These are phyloP conservation scores for Pseudogymnoascus destructans DNA, from an alignment of 2,329 filamentous ascomycete genomes.

Conservation along the genomic window DNA sequence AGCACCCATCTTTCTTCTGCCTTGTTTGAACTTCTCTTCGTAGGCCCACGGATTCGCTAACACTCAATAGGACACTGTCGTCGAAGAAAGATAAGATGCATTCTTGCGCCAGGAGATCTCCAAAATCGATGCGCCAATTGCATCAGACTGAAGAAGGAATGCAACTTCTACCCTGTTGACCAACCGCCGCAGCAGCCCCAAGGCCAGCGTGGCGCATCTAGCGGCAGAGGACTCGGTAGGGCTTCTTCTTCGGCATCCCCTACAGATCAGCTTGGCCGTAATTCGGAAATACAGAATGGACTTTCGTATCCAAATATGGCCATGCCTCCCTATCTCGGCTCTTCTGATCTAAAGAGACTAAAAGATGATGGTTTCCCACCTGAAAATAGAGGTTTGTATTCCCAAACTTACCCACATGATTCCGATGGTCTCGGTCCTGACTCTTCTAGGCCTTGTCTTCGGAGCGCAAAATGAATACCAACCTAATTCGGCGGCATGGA, in stretches of 20 bases:
- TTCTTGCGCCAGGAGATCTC: constrained; percentile 58
- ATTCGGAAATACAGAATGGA: constrained; percentile 31
- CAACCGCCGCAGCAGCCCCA: constrained; percentile 45
- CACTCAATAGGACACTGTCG: constrained; percentile 64
- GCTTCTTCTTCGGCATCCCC: constrained; percentile 33
- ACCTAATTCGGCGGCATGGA: constrained; percentile 27
- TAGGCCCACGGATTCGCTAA: constrained; percentile 15
- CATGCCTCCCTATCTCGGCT: constrained; percentile 34
- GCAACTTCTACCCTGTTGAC: constrained; percentile 82
- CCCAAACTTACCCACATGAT: not conserved
- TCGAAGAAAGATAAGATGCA: constrained; percentile 83
- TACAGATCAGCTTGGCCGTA: constrained; percentile 31
- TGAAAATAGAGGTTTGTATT: constrained; percentile 23
- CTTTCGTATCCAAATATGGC: constrained; percentile 32
- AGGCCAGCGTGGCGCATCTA: constrained; percentile 28
- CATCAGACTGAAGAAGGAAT: constrained; percentile 87
- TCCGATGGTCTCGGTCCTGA: not conserved
- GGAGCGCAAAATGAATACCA: constrained; percentile 6
- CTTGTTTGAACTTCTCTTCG: constrained; percentile 10
- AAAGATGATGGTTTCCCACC: constrained; percentile 26
- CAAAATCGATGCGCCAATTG: constrained; percentile 80
- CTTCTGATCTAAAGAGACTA: constrained; percentile 29
- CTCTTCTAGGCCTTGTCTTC: not conserved
- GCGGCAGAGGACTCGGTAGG: not conserved
- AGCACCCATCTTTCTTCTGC: constrained; percentile 31